Evolutionary conservation across 176 grass and related monocot species (phyloP).

Genomic region (Stipa capillata): DNA sequence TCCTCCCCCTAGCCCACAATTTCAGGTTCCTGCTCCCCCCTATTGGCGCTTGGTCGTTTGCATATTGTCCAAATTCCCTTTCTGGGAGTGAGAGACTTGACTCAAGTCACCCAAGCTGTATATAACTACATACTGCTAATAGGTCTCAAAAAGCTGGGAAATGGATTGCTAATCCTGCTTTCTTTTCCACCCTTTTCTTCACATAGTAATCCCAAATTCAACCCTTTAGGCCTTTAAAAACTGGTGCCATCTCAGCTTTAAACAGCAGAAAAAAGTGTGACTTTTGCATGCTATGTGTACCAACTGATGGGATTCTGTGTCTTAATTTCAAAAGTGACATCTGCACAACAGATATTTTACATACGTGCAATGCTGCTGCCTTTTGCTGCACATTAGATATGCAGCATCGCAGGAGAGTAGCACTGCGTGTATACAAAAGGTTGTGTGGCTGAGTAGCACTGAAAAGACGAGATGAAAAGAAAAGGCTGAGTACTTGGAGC

Average conservation of each 20-base stretch:
- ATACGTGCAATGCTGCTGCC: slow-evolving; percentile 17
- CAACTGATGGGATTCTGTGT: slow-evolving; percentile 2
- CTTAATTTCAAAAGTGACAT: slow-evolving; percentile 23
- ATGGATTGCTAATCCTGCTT: slow-evolving; percentile 25
- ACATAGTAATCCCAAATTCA: slow-evolving; percentile 55
- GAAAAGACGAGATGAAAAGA: slow-evolving; percentile 38
- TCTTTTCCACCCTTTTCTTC: slow-evolving; percentile 34
- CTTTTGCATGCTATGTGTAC: slow-evolving; percentile 24
- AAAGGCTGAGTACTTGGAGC: slow-evolving; percentile 35
- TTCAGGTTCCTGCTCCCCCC: slow-evolving; percentile 37
- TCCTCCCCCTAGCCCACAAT: slow-evolving; percentile 41
- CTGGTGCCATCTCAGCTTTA: slow-evolving; percentile 31
- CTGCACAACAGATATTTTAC: slow-evolving; percentile 1
- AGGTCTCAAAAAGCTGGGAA: slow-evolving; percentile 26
- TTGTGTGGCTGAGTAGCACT: slow-evolving; percentile 9
- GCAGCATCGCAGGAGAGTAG: not conserved
- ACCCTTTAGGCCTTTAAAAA: slow-evolving; percentile 44
- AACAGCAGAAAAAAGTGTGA: slow-evolving; percentile 24
- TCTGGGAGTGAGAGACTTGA: not conserved
- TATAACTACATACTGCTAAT: not conserved
- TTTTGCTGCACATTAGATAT: not conserved
- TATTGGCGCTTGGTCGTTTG: slow-evolving; percentile 12
- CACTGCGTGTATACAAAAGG: slow-evolving; percentile 25
- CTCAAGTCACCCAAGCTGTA: not conserved
- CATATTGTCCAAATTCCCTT: slow-evolving; percentile 19